phyloP scores from a whole-genome alignment of 306 rosid species.

The Carpinus fangiana region DNA sequence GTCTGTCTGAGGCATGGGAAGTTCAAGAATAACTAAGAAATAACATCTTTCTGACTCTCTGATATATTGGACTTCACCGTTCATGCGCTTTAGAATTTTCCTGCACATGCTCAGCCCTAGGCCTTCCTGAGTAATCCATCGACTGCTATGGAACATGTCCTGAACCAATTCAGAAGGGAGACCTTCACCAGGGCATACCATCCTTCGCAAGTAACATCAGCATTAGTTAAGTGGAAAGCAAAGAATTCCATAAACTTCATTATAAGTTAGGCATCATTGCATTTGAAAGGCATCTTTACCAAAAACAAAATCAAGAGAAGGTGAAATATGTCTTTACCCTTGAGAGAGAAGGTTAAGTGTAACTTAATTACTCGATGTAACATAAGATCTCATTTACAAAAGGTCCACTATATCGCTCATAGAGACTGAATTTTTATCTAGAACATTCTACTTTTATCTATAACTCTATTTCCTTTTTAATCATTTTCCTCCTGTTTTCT shows the following conservation, averaged over 20 bases:
- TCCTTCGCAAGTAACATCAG: conserved; percentile 48
- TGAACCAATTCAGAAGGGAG: conserved; percentile 86
- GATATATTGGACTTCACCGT: conserved; percentile 88
- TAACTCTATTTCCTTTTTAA: too few species aligned
- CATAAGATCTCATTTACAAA: too few species aligned
- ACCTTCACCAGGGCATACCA: conserved; percentile 97
- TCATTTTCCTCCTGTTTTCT: too few species aligned
- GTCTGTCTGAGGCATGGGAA: conserved; percentile 61
- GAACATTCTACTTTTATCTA: too few species aligned
- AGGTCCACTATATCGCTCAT: too few species aligned
- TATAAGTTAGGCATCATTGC: too few species aligned
- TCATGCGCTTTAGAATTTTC: conserved; percentile 86
- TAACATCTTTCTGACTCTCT: conserved; percentile 93
- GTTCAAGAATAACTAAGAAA: conserved; percentile 75
- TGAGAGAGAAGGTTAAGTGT: too few species aligned
- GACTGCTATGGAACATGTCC: conserved; percentile 86
- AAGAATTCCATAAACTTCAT: background rate
- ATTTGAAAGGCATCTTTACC: too few species aligned
- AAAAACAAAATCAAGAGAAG: too few species aligned
- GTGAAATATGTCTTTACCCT: too few species aligned
- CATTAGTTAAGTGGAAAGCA: conserved; percentile 14
- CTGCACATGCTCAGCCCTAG: conserved; percentile 93
- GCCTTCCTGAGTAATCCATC: conserved; percentile 88
- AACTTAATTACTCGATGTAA: too few species aligned
- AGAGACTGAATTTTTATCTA: too few species aligned